Conservation (phyloP, 306 rosid species). For the Cucumis melo region DNA sequence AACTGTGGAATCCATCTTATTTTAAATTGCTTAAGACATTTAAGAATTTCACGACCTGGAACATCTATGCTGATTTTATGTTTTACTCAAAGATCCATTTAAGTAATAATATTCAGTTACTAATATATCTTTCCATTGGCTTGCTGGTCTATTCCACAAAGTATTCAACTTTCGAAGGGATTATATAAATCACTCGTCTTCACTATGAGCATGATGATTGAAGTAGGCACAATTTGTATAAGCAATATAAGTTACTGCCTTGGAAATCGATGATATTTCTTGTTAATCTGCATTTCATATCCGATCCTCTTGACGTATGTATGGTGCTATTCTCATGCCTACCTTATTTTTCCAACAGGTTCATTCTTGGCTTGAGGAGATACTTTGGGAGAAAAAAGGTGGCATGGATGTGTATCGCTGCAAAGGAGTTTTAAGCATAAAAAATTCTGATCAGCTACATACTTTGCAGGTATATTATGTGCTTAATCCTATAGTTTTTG, state of each 20-base stretch:
- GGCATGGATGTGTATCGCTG: conserved; percentile 91
- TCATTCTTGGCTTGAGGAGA: conserved; percentile 81
- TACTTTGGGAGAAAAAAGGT: conserved; percentile 91
- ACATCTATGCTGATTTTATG: too few species aligned
- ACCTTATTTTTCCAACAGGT: conserved; percentile 22
- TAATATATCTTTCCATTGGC: neutral
- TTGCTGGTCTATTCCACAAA: neutral
- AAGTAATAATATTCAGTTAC: neutral
- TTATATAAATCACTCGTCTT: neutral
- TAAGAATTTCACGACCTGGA: neutral
- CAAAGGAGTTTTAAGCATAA: conserved; percentile 59
- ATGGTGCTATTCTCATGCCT: neutral
- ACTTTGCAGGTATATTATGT: conserved; percentile 59
- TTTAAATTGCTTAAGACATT: neutral
- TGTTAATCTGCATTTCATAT: neutral
- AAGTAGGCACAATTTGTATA: neutral
- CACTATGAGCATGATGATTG: neutral
- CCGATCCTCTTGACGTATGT: neutral
- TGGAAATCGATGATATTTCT: conserved; percentile 1
- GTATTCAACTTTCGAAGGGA: neutral
- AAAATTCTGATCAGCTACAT: conserved; percentile 64
- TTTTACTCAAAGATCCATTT: neutral
- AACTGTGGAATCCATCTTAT: neutral
- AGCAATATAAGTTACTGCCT: neutral
- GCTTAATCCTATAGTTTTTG: neutral